phyloP scores from a whole-genome alignment of 495 filamentous ascomycete genomes.

The Xylaria telfairii region DNA sequence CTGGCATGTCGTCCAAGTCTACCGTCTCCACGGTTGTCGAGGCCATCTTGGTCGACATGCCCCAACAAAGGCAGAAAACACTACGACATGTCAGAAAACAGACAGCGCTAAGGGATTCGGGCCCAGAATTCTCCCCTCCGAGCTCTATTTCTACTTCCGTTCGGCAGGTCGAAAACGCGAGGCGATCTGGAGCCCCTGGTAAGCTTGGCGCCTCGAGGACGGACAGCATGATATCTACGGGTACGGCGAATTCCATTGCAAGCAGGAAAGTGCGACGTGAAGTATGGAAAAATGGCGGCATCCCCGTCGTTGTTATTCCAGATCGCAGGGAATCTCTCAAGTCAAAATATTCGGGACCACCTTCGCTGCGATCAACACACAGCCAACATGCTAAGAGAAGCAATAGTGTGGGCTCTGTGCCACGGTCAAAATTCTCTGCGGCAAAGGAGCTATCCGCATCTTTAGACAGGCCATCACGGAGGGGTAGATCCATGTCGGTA shows the following conservation, averaged over 20 bases:
- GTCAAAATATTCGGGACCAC: conserved; percentile 54
- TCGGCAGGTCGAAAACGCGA: conserved; percentile 35
- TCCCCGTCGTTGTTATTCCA: conserved; percentile 76
- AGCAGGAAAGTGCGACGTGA: conserved; percentile 62
- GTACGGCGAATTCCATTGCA: conserved; percentile 61
- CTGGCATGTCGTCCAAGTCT: conserved; percentile 64
- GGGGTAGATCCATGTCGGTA: conserved; percentile 53
- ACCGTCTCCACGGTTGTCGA: conserved; percentile 72
- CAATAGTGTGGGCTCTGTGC: conserved; percentile 50
- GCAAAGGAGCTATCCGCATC: conserved; percentile 41
- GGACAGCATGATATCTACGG: conserved; percentile 65
- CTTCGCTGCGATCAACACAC: conserved; percentile 60
- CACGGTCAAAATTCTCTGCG: conserved; percentile 40
- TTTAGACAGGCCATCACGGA: conserved; percentile 43
- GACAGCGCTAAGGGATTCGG: conserved; percentile 54
- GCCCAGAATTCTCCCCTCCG: conserved; percentile 61
- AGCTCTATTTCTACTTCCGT: conserved; percentile 46
- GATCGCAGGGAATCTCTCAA: conserved; percentile 69
- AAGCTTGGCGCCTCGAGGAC: conserved; percentile 47
- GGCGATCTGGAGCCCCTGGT: conserved; percentile 29
- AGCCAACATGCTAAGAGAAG: conserved; percentile 56
- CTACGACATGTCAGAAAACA: conserved; percentile 75
- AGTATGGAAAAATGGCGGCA: conserved; percentile 59
- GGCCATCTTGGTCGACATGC: conserved; percentile 70
- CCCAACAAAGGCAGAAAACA: conserved; percentile 61